These are phyloP conservation scores for Paraglomus brasilianum DNA, from an alignment of 192 early-diverging fungal species.

Conservation along the genomic window DNA sequence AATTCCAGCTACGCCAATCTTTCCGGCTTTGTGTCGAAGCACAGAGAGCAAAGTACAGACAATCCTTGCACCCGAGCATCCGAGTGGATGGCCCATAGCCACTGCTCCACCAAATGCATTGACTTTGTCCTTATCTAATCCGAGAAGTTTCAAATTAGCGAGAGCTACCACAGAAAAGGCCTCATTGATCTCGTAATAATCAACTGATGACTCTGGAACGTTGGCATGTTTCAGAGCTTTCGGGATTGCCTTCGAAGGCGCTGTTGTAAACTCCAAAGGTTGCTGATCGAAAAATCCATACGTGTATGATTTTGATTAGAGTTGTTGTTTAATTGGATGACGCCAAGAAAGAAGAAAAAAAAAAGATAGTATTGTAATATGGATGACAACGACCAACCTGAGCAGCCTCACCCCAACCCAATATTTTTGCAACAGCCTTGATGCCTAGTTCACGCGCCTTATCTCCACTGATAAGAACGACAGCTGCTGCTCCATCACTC, in stretches of 20 bases:
- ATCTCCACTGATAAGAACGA: slow-evolving; percentile 67
- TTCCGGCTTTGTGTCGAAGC: slow-evolving; percentile 68
- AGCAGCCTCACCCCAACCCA: slow-evolving; percentile 73
- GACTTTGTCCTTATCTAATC: slow-evolving; percentile 68
- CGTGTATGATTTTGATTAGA: too few species aligned
- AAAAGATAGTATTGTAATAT: too few species aligned
- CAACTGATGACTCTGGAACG: slow-evolving; percentile 58
- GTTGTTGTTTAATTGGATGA: too few species aligned
- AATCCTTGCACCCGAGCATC: slow-evolving; percentile 92
- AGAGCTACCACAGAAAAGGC: slow-evolving; percentile 81
- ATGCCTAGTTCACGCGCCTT: slow-evolving; percentile 56
- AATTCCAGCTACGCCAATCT: slow-evolving; percentile 87
- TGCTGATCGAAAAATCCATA: slow-evolving; percentile 35
- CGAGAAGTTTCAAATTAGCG: slow-evolving; percentile 82
- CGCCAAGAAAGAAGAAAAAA: too few species aligned
- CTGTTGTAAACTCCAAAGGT: slow-evolving; percentile 72
- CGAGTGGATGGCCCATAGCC: slow-evolving; percentile 95
- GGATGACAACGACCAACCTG: slow-evolving; percentile 34
- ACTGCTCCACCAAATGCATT: slow-evolving; percentile 95
- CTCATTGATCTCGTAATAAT: slow-evolving; percentile 83
- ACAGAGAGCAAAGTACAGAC: slow-evolving; percentile 78
- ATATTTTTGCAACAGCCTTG: slow-evolving; percentile 54
- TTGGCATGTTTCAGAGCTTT: slow-evolving; percentile 69
- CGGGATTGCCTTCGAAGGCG: slow-evolving; percentile 75
- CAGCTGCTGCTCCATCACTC: slow-evolving; percentile 77